Evolutionary conservation across 139 green algal genomes (phyloP), one percentile per base, ranked within the genome.

Genomic region (Chlorella ohadii): DNA sequence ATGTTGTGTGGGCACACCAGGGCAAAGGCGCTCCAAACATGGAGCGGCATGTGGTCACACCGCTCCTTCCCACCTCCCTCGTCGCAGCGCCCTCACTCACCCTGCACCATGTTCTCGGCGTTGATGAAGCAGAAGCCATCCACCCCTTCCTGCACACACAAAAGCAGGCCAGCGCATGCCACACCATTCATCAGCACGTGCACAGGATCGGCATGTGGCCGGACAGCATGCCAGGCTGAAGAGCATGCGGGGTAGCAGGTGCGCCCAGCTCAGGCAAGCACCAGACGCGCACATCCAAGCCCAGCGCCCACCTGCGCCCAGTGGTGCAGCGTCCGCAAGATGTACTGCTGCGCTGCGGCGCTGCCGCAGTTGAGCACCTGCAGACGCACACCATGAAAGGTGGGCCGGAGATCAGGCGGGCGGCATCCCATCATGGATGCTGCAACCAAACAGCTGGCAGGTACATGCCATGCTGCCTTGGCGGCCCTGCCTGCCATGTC

Each of bases 101-200:
- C 75, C 59, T 90, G 86, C 89, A 86, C 83, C 28, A 98, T 88
- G 83, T 95, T 96, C 84, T 98, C 94, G 17, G 94, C 94, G 47
- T 96, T 95, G 28, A 93, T 68, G 56, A 98, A 92, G 65, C 86
- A 87, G 84, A 98, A 98, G 81, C 94, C 94, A 51, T 96, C 93
- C 73, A 97, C 86, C 0, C 89, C 81, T 65, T 96, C 89, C 38
- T 55, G 27, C 22, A 65, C 39, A 57, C 34, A 56, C 36, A 75
- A 0, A 36, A 25, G 44, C 6, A 6, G 9, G 44, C 9, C 44
- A 9, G 44, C 9, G 44, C 51, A 59, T 59, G 51, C 15, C n/a
- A n/a, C n/a, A n/a, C n/a, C n/a, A n/a, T n/a, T n/a, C 44, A 51
- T 51, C 44, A 9, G 44, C 7, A 51, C 44, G 44, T 51, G 44